Percentiles rank a stretch among this genome's conserved stretches.
Conservation (phyloP, 768 basidiomycete species). For the Grammothele lineata region DNA sequence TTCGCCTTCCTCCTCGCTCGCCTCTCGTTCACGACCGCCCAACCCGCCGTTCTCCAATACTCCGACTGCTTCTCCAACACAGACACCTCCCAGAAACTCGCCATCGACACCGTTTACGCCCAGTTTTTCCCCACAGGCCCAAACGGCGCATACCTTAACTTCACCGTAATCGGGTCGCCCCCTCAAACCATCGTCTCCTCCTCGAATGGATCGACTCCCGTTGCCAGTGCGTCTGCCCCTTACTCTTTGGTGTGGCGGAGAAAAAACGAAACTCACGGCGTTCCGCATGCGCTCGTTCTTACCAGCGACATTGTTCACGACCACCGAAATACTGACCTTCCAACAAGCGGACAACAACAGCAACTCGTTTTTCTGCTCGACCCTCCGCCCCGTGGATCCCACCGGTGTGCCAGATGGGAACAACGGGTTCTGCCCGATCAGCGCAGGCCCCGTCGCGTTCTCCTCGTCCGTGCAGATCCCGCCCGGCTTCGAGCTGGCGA, state of each 20-base stretch:
- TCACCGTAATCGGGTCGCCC: slow-evolving; percentile 67
- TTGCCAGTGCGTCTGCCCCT: slow-evolving; percentile 39
- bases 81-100: slow-evolving; percentile 52
- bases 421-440: slow-evolving; percentile 68
- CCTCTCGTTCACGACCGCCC: slow-evolving; percentile 25
- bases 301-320: slow-evolving; percentile 82
- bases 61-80: slow-evolving; percentile 61
- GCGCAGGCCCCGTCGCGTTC: slow-evolving; percentile 77
- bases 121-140: slow-evolving; percentile 48
- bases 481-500: slow-evolving; percentile 68
- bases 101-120: slow-evolving; percentile 66
- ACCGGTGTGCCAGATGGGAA: slow-evolving; percentile 29
- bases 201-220: slow-evolving; percentile 50
- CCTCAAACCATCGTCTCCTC: slow-evolving; percentile 56
- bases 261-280: slow-evolving; percentile 12
- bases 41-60: slow-evolving; percentile 60
- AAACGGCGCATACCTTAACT: slow-evolving; percentile 48
- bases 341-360: slow-evolving; percentile 66
- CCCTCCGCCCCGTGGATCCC: slow-evolving; percentile 70
- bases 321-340: slow-evolving; percentile 77
- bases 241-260: too few relatives aligned
- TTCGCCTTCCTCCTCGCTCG: slow-evolving; percentile 14
- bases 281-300: background rate
- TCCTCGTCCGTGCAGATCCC: slow-evolving; percentile 68
- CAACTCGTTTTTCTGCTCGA: slow-evolving; percentile 70